phyloP scores from a whole-genome alignment of 1,284 basidiomycete genomes.

The Rhodotorula sp. region DNA sequence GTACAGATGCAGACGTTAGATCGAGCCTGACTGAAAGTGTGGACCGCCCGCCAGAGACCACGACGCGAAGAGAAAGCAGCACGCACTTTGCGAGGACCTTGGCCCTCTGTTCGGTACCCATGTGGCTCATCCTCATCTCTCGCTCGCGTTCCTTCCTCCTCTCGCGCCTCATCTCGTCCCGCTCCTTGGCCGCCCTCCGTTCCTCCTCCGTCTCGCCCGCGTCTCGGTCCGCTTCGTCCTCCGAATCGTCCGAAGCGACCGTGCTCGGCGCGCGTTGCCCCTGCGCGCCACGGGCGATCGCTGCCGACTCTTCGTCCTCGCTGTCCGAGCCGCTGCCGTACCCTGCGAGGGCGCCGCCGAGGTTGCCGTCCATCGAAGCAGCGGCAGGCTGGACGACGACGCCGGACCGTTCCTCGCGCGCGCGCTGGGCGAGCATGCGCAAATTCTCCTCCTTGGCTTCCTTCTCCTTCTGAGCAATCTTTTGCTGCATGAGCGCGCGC shows the following conservation, averaged over 20 bases:
- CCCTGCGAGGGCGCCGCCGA: constrained; percentile 74
- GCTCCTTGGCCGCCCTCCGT: constrained; percentile 76
- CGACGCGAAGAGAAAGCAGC: background rate
- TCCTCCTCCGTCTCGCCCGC: constrained; percentile 61
- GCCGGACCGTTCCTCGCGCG: constrained; percentile 88
- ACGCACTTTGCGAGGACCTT: constrained; percentile 79
- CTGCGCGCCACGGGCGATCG: constrained; percentile 15
- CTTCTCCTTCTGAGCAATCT: constrained; percentile 96
- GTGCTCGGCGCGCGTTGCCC: constrained; percentile 10
- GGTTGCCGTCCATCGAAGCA: constrained; percentile 52
- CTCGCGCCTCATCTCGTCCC: constrained; percentile 87
- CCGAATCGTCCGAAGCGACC: constrained; percentile 26
- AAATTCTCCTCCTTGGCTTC: constrained; percentile 94
- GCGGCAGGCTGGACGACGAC: constrained; percentile 53
- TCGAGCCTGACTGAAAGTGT: background rate
- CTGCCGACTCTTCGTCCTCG: constrained; percentile 24
- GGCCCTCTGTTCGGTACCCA: constrained; percentile 94
- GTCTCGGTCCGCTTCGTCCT: constrained; percentile 45
- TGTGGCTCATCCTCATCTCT: constrained; percentile 98
- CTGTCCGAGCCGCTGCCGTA: constrained; percentile 58
- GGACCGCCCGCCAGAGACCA: background rate
- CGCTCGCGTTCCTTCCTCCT: constrained; percentile 91
- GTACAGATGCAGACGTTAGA: background rate
- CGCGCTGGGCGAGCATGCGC: constrained; percentile 87
- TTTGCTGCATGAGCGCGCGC: constrained; percentile 94